Evolutionary conservation across 1,284 basidiomycete species (phyloP), one percentile per base, ranked within the genome.

Genomic region (Bondarzewia mesenterica): DNA sequence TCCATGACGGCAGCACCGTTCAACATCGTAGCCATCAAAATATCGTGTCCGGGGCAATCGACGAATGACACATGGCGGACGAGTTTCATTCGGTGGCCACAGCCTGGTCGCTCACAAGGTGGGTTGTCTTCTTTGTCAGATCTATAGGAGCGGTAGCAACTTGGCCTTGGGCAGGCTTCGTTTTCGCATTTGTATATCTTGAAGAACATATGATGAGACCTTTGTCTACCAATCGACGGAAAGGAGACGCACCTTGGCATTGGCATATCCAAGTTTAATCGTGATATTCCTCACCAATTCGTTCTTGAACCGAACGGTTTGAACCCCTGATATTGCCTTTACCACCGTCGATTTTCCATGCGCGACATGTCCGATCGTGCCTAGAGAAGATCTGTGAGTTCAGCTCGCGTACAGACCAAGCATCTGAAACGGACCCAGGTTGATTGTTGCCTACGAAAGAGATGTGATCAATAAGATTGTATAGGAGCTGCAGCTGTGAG

Each of bases 1-100:
- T 98, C 94, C 95, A 99, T 94, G 75, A 99, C 95, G 21, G 96
- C 96, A 37, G 95, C 95, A 69, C 95, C 95, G 79, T 98, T 98
- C 60, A 99, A 77, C 96, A 99, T 99, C 58, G 95, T 99, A 51
- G 95, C 95, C 95, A 99, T 99, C 67, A 99, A 78, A 80, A 89
- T 90, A 63, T 94, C 91, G 79, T 94, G 91, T 56, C 91, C 92
- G 1, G 91, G 91, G 64, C 91, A 93, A 66, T 95, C 93, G 64
- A 98, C 95, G 67, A 98, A 98, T 1, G 95, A 98, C 59, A 98
- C 92, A 61, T 95, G 92, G 58, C 91, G 83, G 56, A 96, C 67
- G 56, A 98, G 82, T 61, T 89, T 87, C 93, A 98, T 94, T 39
- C 81, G 80, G 49, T 83, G 82, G 39, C 85, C 86, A 68, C 95